A percentile compares a stretch with the other conserved stretches of the same genome.
These are phyloP conservation scores for Kondoa malvinella DNA, from an alignment of 768 basidiomycete genomes.

Conservation along the genomic window DNA sequence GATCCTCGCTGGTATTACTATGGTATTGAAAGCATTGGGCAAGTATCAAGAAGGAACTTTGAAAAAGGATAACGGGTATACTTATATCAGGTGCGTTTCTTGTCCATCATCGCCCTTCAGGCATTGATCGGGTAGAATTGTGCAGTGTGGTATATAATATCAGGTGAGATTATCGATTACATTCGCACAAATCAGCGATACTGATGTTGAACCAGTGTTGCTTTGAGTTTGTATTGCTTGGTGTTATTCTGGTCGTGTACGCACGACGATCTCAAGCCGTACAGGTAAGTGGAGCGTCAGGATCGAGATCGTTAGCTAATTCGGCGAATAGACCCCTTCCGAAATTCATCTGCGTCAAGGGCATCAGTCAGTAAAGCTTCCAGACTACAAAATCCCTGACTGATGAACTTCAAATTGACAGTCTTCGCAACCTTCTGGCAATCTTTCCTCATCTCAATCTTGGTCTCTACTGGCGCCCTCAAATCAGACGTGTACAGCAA, in stretches of 20 bases:
- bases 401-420: neutral
- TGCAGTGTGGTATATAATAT: slow-evolving; percentile 24
- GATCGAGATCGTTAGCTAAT: neutral
- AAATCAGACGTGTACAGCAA: slow-evolving; percentile 32
- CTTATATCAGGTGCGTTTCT: slow-evolving; percentile 20
- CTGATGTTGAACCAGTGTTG: slow-evolving; percentile 45
- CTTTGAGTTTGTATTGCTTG: slow-evolving; percentile 66
- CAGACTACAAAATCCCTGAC: neutral
- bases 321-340: slow-evolving; percentile 50
- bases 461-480: slow-evolving; percentile 68
- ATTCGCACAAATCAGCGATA: no score
- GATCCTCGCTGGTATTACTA: slow-evolving; percentile 59
- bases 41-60: slow-evolving; percentile 33
- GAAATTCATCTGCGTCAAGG: slow-evolving; percentile 97
- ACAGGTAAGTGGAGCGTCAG: slow-evolving; percentile 41
- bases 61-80: slow-evolving; percentile 19
- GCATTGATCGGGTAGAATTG: neutral
- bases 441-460: slow-evolving; percentile 60
- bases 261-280: slow-evolving; percentile 70
- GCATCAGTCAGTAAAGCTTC: slow-evolving; percentile 39
- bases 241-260: slow-evolving; percentile 96
- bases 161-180: no score
- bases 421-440: slow-evolving; percentile 99
- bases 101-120: neutral
- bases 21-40: slow-evolving; percentile 68